A percentile compares a stretch with the other conserved stretches of the same genome.
These are phyloP conservation scores for Gliomastix tumulicola DNA, from an alignment of 2,329 filamentous ascomycete genomes.

Conservation along the genomic window DNA sequence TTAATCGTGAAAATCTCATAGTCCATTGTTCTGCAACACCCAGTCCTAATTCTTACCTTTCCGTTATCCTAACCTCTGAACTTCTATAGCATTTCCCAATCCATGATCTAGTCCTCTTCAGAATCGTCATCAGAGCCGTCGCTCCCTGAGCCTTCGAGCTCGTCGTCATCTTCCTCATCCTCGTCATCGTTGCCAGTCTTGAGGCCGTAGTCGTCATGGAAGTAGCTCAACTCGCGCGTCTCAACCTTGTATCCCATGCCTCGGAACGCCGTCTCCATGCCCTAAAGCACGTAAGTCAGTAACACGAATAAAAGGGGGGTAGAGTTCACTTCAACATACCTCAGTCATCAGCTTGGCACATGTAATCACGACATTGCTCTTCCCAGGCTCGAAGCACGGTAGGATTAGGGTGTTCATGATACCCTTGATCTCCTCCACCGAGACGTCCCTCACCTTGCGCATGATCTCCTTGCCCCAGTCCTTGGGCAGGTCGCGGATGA, in stretches of 20 bases:
- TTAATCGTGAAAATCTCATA: too few species aligned
- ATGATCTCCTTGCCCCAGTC: constrained; percentile 76
- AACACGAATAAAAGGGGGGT: constrained; percentile 1
- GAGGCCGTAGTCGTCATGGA: constrained; percentile 86
- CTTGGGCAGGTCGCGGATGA: constrained; percentile 66
- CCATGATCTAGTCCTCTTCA: constrained; percentile 16
- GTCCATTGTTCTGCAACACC: too few species aligned
- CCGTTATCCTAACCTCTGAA: too few species aligned
- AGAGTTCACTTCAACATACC: constrained; percentile 34
- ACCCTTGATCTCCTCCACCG: constrained; percentile 65
- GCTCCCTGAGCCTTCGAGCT: constrained; percentile 7
- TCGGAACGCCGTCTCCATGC: constrained; percentile 67
- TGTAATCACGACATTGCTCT: constrained; percentile 79
- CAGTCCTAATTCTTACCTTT: too few species aligned
- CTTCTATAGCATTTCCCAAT: too few species aligned
- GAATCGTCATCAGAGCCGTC: constrained; percentile 21
- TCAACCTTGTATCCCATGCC: constrained; percentile 72
- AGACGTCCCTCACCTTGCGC: constrained; percentile 68
- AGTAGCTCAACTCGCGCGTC: constrained; percentile 66
- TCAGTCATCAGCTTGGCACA: constrained; percentile 81
- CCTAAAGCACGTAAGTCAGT: constrained; percentile 37
- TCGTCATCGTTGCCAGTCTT: constrained; percentile 56
- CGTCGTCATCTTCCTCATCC: constrained; percentile 40
- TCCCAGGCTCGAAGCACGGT: constrained; percentile 72
- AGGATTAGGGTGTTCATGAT: constrained; percentile 70